Conservation (phyloP, 208 protist genomes). For the Acanthamoeba sp. region DNA sequence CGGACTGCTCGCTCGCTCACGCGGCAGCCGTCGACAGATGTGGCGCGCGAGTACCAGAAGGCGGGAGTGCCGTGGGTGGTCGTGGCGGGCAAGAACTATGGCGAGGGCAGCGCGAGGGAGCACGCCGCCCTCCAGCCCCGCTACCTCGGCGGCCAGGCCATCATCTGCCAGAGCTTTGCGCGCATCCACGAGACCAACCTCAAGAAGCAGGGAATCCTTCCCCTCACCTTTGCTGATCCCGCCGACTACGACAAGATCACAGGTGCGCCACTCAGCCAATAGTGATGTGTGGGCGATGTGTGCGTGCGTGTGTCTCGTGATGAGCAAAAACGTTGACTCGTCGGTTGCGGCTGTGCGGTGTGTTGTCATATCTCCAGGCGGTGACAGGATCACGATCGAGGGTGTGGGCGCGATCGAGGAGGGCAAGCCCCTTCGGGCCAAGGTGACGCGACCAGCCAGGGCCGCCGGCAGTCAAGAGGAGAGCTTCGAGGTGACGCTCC, state of each 20-base stretch:
- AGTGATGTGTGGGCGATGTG: too few relatives aligned
- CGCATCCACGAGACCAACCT: constrained; percentile 94
- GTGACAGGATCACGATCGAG: constrained; percentile 82
- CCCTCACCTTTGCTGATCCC: constrained; percentile 91
- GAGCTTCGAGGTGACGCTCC: constrained; percentile 83
- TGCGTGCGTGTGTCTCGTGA: too few relatives aligned
- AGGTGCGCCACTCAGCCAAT: too few relatives aligned
- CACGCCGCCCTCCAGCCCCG: constrained; percentile 91
- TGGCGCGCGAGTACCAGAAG: constrained; percentile 87
- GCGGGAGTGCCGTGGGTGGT: constrained; percentile 90
- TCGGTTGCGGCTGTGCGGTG: too few relatives aligned
- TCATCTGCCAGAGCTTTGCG: constrained; percentile 91
- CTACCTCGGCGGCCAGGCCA: constrained; percentile 88
- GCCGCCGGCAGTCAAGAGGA: background rate
- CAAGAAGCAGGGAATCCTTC: constrained; percentile 93
- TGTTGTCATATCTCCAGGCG: background rate
- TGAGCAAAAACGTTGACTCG: too few relatives aligned
- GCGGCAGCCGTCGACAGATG: background rate
- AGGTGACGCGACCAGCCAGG: background rate
- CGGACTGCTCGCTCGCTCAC: background rate
- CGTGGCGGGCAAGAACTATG: constrained; percentile 94
- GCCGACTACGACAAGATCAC: constrained; percentile 89
- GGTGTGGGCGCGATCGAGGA: constrained; percentile 79
- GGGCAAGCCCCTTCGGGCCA: background rate
- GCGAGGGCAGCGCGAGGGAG: constrained; percentile 91